Evolutionary conservation across 2,329 filamentous ascomycete species (phyloP), one percentile per base, ranked within the genome.

Genomic region (Xylariales sp.): DNA sequence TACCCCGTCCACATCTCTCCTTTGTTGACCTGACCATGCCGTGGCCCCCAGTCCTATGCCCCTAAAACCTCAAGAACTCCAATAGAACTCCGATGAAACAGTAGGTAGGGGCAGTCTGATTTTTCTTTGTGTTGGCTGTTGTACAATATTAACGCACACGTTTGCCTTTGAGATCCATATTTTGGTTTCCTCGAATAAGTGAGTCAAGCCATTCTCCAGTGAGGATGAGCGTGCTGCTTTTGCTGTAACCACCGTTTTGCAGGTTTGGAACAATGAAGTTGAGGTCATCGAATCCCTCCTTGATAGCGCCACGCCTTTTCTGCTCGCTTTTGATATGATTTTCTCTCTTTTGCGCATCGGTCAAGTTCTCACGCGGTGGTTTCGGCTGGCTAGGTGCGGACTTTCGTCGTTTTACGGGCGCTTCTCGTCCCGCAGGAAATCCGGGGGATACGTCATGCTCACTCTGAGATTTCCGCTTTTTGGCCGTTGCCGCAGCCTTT

Each of bases 261-360:
- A 97, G 83, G 16, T 89, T 90, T 0, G 94, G 93, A 0, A 97
- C 92, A 28, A 97, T 83, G 34, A 89, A 85, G 71, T 88, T 88
- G n/a, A 97, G 81, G 65, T 95, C 91, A 50, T 94, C 91, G 73
- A 95, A 97, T 0, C 93, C 93, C 71, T 92, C 87, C 76, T 93
- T 91, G 74, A 92, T 92, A 52, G 89, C 81, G 63, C 89, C 88
- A 61, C 89, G 82, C 53, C 89, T 85, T 76, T 90, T 90, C 73
- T 89, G 86, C 52, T 79, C 77, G 55, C 76, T 78, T 53, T 74
- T 76, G 75, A 95, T 95, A 54, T 94, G 83, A 32, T 93, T 93
- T 55, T 93, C 86, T 41, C 94, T 87, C 79, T 96, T 97, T 80
- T 97, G 93, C 77, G 97, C 93, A 60, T 93, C 96, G 60, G 90